These are phyloP conservation scores for Yarrowia sp. DNA, from an alignment of 805 yeast genomes.

Conservation along the genomic window DNA sequence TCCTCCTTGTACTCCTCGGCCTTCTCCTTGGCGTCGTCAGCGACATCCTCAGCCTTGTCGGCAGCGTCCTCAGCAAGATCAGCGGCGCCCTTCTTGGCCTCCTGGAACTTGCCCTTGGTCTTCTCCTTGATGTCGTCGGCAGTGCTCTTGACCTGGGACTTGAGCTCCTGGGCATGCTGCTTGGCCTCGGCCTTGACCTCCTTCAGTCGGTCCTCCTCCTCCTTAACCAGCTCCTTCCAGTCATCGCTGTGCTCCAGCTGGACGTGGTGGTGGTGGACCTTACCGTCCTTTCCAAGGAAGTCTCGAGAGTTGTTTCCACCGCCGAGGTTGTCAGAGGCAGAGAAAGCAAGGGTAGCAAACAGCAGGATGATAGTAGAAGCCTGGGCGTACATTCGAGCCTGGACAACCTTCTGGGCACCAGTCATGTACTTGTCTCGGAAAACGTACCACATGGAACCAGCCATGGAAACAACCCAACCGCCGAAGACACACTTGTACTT, in stretches of 20 bases:
- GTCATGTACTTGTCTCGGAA: constrained; percentile 79
- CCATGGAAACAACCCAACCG: constrained; percentile 82
- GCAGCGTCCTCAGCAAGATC: constrained; percentile 16
- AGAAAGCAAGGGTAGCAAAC: constrained; percentile 34
- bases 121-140: constrained; percentile 33
- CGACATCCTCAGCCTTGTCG: constrained; percentile 20
- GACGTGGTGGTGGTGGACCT: constrained; percentile 35
- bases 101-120: constrained; percentile 34
- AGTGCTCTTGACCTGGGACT: constrained; percentile 19
- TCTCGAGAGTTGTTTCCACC: constrained; percentile 21
- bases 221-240: constrained; percentile 59
- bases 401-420: constrained; percentile 79
- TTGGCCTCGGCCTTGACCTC: constrained; percentile 15
- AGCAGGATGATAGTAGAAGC: constrained; percentile 72
- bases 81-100: constrained; percentile 13
- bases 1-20: constrained; percentile 29
- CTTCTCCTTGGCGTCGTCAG: constrained; percentile 21
- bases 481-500: constrained; percentile 61
- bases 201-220: constrained; percentile 52
- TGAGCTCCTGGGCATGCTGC: constrained; percentile 2
- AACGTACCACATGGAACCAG: constrained; percentile 78
- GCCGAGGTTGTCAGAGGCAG: constrained; percentile 18
- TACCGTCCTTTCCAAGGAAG: constrained; percentile 32
- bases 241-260: constrained; percentile 44
- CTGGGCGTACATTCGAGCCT: constrained; percentile 93